Evolutionary conservation across 108 stramenopile species (phyloP), one percentile per base, ranked within the genome.

Genomic region (Cyclostephanos invisitatus): DNA sequence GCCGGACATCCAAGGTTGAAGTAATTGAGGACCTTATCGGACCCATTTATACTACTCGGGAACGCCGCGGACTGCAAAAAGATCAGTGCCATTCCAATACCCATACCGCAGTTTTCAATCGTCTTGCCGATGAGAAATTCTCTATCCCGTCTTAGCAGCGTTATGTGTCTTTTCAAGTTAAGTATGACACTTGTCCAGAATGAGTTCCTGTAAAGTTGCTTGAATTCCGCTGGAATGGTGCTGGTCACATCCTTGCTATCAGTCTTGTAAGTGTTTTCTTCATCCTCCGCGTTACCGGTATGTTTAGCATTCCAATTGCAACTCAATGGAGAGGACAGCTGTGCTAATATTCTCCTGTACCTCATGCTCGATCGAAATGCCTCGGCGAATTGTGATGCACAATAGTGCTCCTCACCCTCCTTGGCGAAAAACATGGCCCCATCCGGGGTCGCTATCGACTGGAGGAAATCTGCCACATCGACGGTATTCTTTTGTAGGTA

Each of bases 401-500:
- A 60, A 67, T 72, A 81, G 55, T 81, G 80, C 51, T 80, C 64
- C 49, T 80, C 62, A 58, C 80, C 72, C 18, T 62, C 47, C 3
- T 62, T 51, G 20, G 70, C 62, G 22, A 81, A 77, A 64, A 81
- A 66, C 65, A 72, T 55, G 49, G 20, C 35, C n/a, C 80, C 80
- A 60, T 81, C 80, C 29, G 70, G 67, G 24, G 84, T 87, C 21
- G 90, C 73, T 62, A 91, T 69, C 18, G 81, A 72, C 70, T 91
- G 90, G 27, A 91, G 62, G 65, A 91, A 96, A 70, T 96, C 94
- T 5, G 91, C 96, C 21, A 89, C 86, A 70, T 96, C 96, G 80
- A 91, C 83, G 24, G 78, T 77, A 6, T 65, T 61, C 15, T 92
- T 95, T 27, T 83, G 81, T 1, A 25, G 27, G 68, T 91, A 93